Evolutionary conservation across 768 basidiomycete species (phyloP).

Genomic region (Lactarius tabidus): DNA sequence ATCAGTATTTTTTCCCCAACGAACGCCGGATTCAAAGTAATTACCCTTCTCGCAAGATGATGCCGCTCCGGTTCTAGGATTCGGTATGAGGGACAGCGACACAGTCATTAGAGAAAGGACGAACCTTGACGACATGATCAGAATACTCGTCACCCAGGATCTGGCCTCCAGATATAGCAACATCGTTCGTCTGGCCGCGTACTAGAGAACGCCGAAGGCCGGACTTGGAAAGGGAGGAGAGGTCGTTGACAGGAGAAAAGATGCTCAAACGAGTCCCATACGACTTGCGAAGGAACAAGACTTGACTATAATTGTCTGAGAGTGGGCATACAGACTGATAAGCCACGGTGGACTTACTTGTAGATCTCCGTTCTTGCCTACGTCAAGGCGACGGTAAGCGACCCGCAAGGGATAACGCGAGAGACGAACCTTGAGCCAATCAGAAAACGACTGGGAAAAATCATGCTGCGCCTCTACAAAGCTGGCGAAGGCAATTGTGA

Average conservation of each 20-base stretch:
- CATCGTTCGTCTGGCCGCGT: slow-evolving; percentile 68
- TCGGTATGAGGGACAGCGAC: background rate
- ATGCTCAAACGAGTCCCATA: slow-evolving; percentile 78
- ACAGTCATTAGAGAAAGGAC: slow-evolving; percentile 13
- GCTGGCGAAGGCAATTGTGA: slow-evolving; percentile 89
- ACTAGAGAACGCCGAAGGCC: slow-evolving; percentile 55
- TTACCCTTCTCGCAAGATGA: slow-evolving; percentile 87
- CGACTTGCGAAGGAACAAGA: slow-evolving; percentile 78
- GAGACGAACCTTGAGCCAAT: slow-evolving; percentile 73
- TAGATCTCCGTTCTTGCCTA: slow-evolving; percentile 84
- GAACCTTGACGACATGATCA: slow-evolving; percentile 85
- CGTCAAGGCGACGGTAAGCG: background rate
- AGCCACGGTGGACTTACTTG: slow-evolving; percentile 56
- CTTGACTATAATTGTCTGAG: slow-evolving; percentile 54
- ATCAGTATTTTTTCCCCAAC: background rate
- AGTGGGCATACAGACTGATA: background rate
- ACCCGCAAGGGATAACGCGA: background rate
- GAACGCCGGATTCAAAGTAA: slow-evolving; percentile 29
- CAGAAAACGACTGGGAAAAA: slow-evolving; percentile 67
- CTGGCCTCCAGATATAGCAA: slow-evolving; percentile 74
- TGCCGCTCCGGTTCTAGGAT: slow-evolving; percentile 79
- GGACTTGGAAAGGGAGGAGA: slow-evolving; percentile 74
- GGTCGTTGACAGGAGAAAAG: slow-evolving; percentile 89
- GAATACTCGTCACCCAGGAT: slow-evolving; percentile 95
- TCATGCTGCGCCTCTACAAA: slow-evolving; percentile 67